Base-by-base conservation (phyloP, 1,284 basidiomycete genomes). In the Leccinum variabile region DNA sequence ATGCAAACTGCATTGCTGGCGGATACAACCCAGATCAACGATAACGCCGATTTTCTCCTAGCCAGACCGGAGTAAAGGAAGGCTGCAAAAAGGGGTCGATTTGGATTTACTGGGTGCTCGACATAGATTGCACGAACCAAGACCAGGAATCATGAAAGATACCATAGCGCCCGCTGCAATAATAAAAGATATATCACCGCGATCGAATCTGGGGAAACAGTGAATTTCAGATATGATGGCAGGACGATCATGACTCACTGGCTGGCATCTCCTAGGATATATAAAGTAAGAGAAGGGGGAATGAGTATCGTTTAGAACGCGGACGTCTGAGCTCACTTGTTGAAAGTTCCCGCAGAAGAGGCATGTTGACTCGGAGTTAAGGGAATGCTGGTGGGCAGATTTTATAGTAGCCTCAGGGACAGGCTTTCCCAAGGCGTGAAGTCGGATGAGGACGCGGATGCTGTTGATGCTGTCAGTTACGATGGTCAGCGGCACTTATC, bases 41-140 rank as follows among this genome's bases (percentile, higher is more conserved):
- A 84, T 11, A 91, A 77, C 3, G 87, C 86, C 60, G 85, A 87
- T 74, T 90, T 90, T 67, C 94, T 82, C 59, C 93, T 84, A 22
- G 91, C 87, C 13, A 95, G 82, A 63, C 94, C 94, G 50, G 94
- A 94, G 77, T 97, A 97, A 33, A 96, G 86, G 79, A 95, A 96
- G 2, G 82, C 87, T 87, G 65, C 35, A 57, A 59, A 65, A 32
- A 52, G 61, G 61, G 59, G 54, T 64, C 54, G 53, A 46, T 41
- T 32, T 22, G 54, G 10, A 57, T 63, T 16, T 49, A 56, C 33
- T 54, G 22, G 32, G 60, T 28, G 14, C 28, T 60, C 7, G 14
- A 53, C 33, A 59, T 54, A 32, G 28, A 54, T 76, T 62, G 59
- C 54, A 18, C 73, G 57, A 63, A 87, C 87, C 88, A 39, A 91